Conservation (phyloP, 169 alveolate species). For the Cyclospora cayetanensis region DNA sequence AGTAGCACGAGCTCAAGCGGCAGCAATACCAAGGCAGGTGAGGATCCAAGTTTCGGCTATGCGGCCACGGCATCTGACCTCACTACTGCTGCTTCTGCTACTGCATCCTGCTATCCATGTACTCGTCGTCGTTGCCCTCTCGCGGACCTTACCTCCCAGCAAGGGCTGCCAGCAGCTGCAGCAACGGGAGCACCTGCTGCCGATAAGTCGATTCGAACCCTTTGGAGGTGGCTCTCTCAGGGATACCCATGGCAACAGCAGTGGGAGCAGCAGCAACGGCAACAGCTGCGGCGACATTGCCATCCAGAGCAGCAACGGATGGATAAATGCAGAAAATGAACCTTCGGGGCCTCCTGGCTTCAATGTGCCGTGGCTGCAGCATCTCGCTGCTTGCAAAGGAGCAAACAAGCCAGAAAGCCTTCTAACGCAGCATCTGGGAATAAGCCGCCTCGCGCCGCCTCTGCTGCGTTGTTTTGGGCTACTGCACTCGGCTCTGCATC, state of each 20-base stretch:
- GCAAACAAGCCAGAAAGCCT: background rate
- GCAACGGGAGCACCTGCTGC: constrained; percentile 5
- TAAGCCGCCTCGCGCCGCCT: background rate
- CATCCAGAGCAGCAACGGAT: background rate
- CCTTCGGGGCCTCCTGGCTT: background rate
- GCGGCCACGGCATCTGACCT: constrained; percentile 9
- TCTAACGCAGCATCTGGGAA: background rate
- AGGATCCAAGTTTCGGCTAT: constrained; percentile 38
- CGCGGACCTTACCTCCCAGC: background rate
- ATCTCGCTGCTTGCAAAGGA: background rate
- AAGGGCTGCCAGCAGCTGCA: background rate
- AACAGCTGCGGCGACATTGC: background rate
- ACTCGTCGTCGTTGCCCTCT: background rate
- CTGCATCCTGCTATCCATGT: background rate
- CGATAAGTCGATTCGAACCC: background rate
- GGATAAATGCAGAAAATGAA: background rate
- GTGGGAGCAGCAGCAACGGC: background rate
- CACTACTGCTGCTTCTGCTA: background rate
- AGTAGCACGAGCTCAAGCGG: no score
- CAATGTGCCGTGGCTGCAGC: background rate
- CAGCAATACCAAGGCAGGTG: no score
- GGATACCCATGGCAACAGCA: background rate
- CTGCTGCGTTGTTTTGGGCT: background rate
- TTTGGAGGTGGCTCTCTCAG: background rate
- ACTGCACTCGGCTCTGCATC: background rate